Conservation (phyloP, 805 yeast genomes). For the Scheffersomyces coipomensis region DNA sequence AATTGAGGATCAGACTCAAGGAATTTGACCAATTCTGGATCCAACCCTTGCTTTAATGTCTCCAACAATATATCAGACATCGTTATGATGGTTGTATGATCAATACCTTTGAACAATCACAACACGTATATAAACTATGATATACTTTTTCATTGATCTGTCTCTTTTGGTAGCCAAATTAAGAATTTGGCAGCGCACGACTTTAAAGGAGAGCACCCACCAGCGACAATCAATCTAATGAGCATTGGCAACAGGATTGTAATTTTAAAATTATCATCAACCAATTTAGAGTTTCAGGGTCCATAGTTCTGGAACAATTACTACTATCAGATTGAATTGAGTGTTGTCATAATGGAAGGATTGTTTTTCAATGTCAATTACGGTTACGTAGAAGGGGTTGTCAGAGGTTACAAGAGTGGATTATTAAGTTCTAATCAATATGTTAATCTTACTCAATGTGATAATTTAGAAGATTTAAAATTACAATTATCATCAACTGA, state of each 20-base stretch:
- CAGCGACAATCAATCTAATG: too few relatives aligned
- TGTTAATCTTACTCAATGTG: slow-evolving; percentile 93
- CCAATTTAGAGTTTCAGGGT: not conserved
- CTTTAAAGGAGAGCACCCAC: too few relatives aligned
- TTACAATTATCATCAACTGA: slow-evolving; percentile 94
- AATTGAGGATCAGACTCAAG: slow-evolving; percentile 19
- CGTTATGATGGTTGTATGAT: too few relatives aligned
- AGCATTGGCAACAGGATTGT: too few relatives aligned
- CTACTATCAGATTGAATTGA: too few relatives aligned
- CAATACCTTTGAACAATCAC: too few relatives aligned
- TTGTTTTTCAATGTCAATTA: slow-evolving; percentile 83
- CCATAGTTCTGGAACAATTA: not conserved
- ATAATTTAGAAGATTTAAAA: slow-evolving; percentile 88
- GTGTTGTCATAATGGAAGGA: slow-evolving; percentile 90
- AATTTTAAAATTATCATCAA: too few relatives aligned
- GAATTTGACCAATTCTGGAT: slow-evolving; percentile 15
- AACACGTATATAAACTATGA: too few relatives aligned
- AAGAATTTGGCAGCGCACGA: too few relatives aligned
- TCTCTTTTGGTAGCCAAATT: too few relatives aligned
- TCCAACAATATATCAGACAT: slow-evolving; percentile 37
- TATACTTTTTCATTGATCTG: too few relatives aligned
- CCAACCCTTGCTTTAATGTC: slow-evolving; percentile 25
- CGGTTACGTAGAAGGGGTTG: slow-evolving; percentile 93
- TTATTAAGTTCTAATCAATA: slow-evolving; percentile 77
- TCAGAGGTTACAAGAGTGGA: slow-evolving; percentile 90